phyloP scores from a whole-genome alignment of 139 green algal genomes.

The Tetradesmus obliquus region DNA sequence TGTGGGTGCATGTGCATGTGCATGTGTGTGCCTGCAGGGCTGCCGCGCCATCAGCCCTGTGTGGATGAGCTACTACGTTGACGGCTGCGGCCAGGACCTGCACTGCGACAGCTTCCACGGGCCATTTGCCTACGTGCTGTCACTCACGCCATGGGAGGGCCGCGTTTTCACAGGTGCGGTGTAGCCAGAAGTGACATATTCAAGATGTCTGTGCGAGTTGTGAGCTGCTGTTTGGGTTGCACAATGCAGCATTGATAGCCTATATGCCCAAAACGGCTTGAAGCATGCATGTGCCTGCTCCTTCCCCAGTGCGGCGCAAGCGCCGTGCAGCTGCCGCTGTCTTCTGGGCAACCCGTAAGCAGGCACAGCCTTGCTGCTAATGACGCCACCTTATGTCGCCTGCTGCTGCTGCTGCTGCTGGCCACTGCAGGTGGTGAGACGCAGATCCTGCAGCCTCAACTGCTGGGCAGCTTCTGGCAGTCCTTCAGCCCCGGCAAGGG shows the following conservation, averaged over 20 bases:
- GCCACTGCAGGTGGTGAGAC: conserved; percentile 78
- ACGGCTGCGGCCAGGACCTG: conserved; percentile 72
- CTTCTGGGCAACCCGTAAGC: too few species aligned
- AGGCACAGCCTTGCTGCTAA: too few species aligned
- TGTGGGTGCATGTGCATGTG: neutral
- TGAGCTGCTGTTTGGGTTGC: too few species aligned
- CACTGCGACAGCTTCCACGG: conserved; percentile 83
- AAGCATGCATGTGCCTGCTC: too few species aligned
- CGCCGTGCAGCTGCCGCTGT: too few species aligned
- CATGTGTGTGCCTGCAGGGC: conserved; percentile 42
- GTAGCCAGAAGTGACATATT: neutral
- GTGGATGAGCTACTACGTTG: conserved; percentile 87
- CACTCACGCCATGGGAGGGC: conserved; percentile 76
- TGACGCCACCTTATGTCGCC: neutral
- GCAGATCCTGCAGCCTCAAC: conserved; percentile 70
- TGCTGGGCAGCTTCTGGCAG: conserved; percentile 82
- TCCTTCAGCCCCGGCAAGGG: conserved; percentile 61
- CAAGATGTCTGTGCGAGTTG: neutral
- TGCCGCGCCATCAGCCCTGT: conserved; percentile 85
- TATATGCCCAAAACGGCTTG: too few species aligned
- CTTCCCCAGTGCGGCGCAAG: too few species aligned
- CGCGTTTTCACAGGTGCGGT: conserved; percentile 59
- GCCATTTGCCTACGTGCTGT: conserved; percentile 89
- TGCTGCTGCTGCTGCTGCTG: neutral
- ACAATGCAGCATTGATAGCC: too few species aligned